Conservation (phyloP, 495 filamentous ascomycete species). For the Trichoderma gamsii region DNA sequence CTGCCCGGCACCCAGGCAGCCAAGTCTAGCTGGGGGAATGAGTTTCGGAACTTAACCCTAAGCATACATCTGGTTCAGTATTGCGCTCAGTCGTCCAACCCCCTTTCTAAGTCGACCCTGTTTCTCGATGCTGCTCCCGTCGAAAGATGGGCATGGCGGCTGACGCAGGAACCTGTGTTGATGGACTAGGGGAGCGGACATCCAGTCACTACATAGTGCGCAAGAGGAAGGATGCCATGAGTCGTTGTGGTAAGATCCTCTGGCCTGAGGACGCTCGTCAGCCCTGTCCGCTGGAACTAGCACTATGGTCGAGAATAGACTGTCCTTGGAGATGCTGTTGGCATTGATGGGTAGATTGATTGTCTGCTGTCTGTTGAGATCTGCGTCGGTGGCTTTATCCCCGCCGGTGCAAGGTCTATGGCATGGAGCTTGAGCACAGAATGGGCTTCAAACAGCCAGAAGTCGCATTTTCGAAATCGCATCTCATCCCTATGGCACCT, state of each 20-base stretch:
- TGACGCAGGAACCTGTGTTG: slow-evolving; percentile 23
- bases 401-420: neutral
- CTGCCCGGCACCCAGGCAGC: slow-evolving; percentile 21
- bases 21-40: slow-evolving; percentile 44
- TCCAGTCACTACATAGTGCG: slow-evolving; percentile 41
- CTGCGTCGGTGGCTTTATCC: slow-evolving; percentile 21
- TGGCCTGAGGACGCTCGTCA: slow-evolving; percentile 57
- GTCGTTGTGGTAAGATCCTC: slow-evolving; percentile 59
- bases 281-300: slow-evolving; percentile 50
- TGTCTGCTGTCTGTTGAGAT: slow-evolving; percentile 29
- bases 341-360: slow-evolving; percentile 29
- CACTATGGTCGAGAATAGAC: slow-evolving; percentile 51
- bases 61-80: slow-evolving; percentile 51
- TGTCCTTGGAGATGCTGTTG: slow-evolving; percentile 38
- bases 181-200: slow-evolving; percentile 36
- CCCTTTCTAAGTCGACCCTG: slow-evolving; percentile 34
- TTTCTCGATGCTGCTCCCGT: slow-evolving; percentile 24
- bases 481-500: slow-evolving; percentile 19
- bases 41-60: slow-evolving; percentile 78
- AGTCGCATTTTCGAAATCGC: slow-evolving; percentile 22
- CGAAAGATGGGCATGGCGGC: slow-evolving; percentile 35
- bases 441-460: slow-evolving; percentile 39
- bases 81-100: slow-evolving; percentile 39
- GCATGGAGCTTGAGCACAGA: slow-evolving; percentile 30
- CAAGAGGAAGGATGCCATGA: slow-evolving; percentile 47